A percentile compares a stretch with the other conserved stretches of the same genome.
These are phyloP conservation scores for Jatropha curcas DNA, from an alignment of 345 rosid species.

Conservation along the genomic window DNA sequence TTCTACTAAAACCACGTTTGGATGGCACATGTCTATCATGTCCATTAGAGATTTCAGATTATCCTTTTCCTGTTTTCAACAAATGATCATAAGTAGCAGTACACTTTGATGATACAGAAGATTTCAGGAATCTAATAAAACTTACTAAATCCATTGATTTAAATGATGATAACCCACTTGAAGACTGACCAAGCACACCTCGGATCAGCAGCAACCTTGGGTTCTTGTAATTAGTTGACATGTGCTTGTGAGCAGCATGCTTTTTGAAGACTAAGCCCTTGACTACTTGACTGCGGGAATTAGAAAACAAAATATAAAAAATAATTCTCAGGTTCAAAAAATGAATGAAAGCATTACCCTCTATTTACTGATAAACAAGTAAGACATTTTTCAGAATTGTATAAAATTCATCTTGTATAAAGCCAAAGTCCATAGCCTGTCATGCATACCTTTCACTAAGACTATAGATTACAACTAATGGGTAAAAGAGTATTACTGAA, in stretches of 20 bases:
- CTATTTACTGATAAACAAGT: background rate
- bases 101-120: background rate
- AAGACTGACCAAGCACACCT: constrained; percentile 77
- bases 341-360: background rate
- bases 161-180: constrained; percentile 73
- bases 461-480: background rate
- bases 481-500: background rate
- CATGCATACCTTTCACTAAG: background rate
- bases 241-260: constrained; percentile 96
- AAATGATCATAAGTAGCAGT: constrained; percentile 24
- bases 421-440: background rate
- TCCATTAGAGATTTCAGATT: constrained; percentile 59
- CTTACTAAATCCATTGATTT: constrained; percentile 66
- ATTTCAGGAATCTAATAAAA: constrained; percentile 6
- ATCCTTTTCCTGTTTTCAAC: constrained; percentile 54
- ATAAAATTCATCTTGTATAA: background rate
- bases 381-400: background rate
- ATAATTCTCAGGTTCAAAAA: background rate
- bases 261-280: constrained; percentile 90
- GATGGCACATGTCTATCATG: constrained; percentile 59
- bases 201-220: constrained; percentile 71
- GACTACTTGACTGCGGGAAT: constrained; percentile 69
- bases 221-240: constrained; percentile 72
- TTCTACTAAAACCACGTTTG: constrained; percentile 86
- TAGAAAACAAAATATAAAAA: background rate